These are phyloP conservation scores for Russula lepida DNA, from an alignment of 768 basidiomycete species.

Conservation along the genomic window DNA sequence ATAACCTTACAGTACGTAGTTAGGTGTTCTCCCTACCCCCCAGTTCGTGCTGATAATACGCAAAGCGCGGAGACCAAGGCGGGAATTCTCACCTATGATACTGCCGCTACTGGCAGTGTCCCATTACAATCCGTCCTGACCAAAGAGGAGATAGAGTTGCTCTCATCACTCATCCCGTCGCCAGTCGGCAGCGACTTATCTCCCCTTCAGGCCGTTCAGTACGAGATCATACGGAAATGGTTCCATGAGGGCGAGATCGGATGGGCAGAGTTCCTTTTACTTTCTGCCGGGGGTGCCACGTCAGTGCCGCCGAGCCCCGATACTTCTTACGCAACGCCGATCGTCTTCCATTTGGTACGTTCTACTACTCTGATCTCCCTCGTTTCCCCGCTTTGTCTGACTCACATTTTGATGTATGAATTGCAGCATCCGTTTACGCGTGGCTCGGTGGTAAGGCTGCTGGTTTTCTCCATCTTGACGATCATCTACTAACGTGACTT, in stretches of 20 bases:
- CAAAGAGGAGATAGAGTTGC: constrained; percentile 7
- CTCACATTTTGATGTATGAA: neutral
- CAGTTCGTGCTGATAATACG: neutral
- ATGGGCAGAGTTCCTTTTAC: constrained; percentile 18
- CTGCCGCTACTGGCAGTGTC: constrained; percentile 14
- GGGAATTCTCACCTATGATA: constrained; percentile 18
- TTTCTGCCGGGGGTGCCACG: constrained; percentile 15
- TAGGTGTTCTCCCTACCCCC: neutral
- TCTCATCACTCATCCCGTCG: constrained; percentile 14
- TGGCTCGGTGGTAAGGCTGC: constrained; percentile 12
- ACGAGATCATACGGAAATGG: constrained; percentile 12
- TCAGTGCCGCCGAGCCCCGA: neutral
- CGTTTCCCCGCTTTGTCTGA: neutral
- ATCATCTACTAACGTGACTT: neutral
- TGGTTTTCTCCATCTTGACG: neutral
- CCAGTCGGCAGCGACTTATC: constrained; percentile 3
- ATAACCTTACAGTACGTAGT: constrained; percentile 4
- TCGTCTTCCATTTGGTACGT: constrained; percentile 19
- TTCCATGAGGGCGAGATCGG: constrained; percentile 18
- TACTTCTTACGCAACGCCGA: constrained; percentile 18
- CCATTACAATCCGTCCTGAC: constrained; percentile 16
- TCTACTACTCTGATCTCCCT: neutral
- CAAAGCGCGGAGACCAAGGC: constrained; percentile 1
- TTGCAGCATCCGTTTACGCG: constrained; percentile 15
- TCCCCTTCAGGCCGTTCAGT: constrained; percentile 17